Evolutionary conservation across 108 stramenopile species (phyloP).

Genomic region (Nannochloropsis granulata): DNA sequence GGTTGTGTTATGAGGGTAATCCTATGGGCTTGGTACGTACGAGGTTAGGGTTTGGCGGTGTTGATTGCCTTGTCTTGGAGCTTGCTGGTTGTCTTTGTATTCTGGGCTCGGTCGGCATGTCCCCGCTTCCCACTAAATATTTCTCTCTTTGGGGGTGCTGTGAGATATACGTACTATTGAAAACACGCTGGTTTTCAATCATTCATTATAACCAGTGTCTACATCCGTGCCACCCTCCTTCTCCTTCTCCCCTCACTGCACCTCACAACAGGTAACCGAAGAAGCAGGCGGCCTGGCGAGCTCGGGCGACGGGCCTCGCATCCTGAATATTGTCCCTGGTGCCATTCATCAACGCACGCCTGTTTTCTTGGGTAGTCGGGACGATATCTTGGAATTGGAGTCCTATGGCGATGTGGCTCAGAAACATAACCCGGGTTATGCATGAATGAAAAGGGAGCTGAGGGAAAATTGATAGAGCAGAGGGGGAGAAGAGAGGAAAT

Average conservation of each 20-base stretch:
- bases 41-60: too few relatives aligned
- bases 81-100: too few relatives aligned
- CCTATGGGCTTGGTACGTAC: conserved; percentile 21
- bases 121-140: too few relatives aligned
- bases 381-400: conserved; percentile 17
- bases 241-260: neutral
- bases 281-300: neutral
- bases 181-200: neutral
- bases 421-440: neutral
- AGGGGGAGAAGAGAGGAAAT: neutral
- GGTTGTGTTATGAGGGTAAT: conserved; percentile 25
- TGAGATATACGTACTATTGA: too few relatives aligned
- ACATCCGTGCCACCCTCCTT: neutral
- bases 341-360: conserved; percentile 21
- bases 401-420: conserved; percentile 24
- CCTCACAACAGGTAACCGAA: neutral
- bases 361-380: conserved; percentile 12
- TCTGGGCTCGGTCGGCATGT: too few relatives aligned
- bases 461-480: neutral
- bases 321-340: neutral
- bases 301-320: neutral
- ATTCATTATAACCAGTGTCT: neutral
- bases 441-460: neutral
- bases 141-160: too few relatives aligned
- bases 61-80: too few relatives aligned